Conservation (phyloP, 176 grass and related monocot species). For the Cenchrus fungigraminus region DNA sequence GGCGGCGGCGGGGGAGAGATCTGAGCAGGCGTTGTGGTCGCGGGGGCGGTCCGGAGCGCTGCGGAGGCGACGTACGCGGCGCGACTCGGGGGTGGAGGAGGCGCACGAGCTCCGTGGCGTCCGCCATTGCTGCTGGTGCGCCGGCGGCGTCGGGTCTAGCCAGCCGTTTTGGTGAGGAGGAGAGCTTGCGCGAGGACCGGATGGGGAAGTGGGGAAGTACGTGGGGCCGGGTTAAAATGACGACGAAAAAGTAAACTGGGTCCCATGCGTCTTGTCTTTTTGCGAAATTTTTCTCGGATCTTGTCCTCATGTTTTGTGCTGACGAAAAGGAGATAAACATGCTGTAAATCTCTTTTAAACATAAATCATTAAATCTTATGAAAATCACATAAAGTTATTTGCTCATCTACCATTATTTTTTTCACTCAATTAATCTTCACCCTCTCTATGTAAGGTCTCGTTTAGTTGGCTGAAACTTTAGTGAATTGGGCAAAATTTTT, state of each 20-base stretch:
- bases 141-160: constrained; percentile 17
- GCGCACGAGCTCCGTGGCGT: constrained; percentile 43
- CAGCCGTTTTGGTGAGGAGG: not conserved
- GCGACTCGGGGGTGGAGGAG: constrained; percentile 22
- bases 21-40: not conserved
- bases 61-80: not conserved
- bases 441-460: too few species aligned
- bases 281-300: not conserved
- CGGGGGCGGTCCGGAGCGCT: not conserved
- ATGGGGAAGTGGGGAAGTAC: constrained; percentile 24
- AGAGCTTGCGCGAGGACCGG: not conserved
- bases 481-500: too few species aligned
- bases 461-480: too few species aligned
- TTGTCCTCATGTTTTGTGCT: not conserved
- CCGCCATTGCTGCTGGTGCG: constrained; percentile 52
- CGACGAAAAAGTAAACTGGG: not conserved
- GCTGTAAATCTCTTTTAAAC: too few species aligned
- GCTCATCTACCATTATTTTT: too few species aligned
- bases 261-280: not conserved
- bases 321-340: not conserved
- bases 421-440: too few species aligned
- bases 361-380: not conserved
- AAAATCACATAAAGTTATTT: not conserved
- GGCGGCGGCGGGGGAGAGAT: constrained; percentile 5
- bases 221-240: constrained; percentile 8